Evolutionary conservation across 371 early-diverging fungal species (phyloP), one percentile per base, ranked within the genome.

Genomic region (Apophysomyces ossiformis): DNA sequence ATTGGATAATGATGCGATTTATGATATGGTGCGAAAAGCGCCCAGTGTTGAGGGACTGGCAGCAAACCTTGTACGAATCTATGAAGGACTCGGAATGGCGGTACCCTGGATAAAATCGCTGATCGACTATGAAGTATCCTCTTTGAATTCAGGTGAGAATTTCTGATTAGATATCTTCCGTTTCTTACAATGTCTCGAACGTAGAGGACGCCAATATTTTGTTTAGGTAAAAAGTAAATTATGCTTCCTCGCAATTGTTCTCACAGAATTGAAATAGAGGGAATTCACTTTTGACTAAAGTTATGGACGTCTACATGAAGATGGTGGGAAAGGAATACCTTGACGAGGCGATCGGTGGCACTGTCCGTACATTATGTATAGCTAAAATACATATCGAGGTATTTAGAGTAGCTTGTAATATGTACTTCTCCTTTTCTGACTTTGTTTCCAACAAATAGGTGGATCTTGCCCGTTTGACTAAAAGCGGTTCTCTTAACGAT

Each of bases 251-350:
- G 11, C 7, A 18, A 7, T 21, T 18, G 4, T 50, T 38, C 5
- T 45, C 5, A 32, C 37, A 45, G 26, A 60, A 9, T 16, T 36
- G 18, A 61, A 15, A 44, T 75, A 89, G 95, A 63, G 93, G 92
- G 4, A 90, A 93, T 59, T 89, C 92, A 5, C 73, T 93, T 16
- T 79, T 89, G 13, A 94, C 94, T 1, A 93, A 93, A 60, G 87
- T 89, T 0, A 74, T 94, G 58, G 95, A 95, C 70, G 85, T 87
- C 32, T 91, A 91, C 67, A 92, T 94, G 93, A 92, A 90, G 44
- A 68, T 87, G 47, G 81, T 87, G n/a, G 93, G 93, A 0, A 81
- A 85, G 57, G 79, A 86, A 18, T 94, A 91, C 66, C 71, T 94
- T 15, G 89, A 90, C 62, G 83, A 83, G 50, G 90, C 90, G 13